Evolutionary conservation across 371 early-diverging fungal genomes (phyloP), one percentile per base, ranked within the genome.

Genomic region (Mycotypha africana): DNA sequence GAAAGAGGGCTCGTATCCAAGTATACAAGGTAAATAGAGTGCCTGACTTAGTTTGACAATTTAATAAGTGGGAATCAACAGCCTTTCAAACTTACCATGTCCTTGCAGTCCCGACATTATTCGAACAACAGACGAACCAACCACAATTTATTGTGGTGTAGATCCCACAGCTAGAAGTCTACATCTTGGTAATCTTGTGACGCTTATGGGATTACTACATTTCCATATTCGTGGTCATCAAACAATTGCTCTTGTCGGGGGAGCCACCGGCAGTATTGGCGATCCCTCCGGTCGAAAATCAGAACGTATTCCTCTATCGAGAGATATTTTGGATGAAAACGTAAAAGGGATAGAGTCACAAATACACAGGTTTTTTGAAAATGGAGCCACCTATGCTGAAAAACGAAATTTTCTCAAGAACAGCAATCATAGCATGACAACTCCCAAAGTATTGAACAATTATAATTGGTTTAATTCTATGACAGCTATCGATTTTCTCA

Each of bases 231-330:
- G 65, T n/a, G 95, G 94, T 0, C 95, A 94, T 62, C 74, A 75
- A 45, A 79, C 84, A 12, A 83, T 93, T 31, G 88, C 90, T 12
- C 74, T 96, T 54, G 91, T 91, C 0, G 97, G 97, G 14, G 94
- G 93, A 8, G 97, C 97, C 6, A 97, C 97, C 1, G 97, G 95
- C 2, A 61, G 81, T 19, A 94, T 97, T 40, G 97, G 96, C 10
- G 97, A 97, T 57, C 97, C 96, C 7, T 86, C 87, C 15, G 94
- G 94, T 4, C 76, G 88, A 40, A 78, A 76, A 25, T 83, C 87
- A 0, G 97, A 95, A 42, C 83, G 96, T 5, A 60, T 66, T 3
- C 82, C 83, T 2, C 59, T 94, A 50, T 71, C 70, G 1, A 47
- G 49, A 12, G 75, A 74, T 2, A 67, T 60, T 2, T 59, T 96